Conservation (phyloP, 352 stramenopile species). For the Pythium guiyangense region DNA sequence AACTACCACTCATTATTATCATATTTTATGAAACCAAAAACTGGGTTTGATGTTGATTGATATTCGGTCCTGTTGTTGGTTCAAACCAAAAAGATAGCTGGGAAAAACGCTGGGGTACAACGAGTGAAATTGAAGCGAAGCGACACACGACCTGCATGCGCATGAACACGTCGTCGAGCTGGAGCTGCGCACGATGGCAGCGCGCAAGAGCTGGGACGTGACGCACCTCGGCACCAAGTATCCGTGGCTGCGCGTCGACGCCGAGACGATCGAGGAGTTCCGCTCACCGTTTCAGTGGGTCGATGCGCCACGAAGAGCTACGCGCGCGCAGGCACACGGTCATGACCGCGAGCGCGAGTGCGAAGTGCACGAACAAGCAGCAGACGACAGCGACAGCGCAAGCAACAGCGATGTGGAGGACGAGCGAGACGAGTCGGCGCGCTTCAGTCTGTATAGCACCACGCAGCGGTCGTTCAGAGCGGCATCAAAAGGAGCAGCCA, state of each 20-base stretch:
- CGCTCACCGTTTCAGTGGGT: slow-evolving; percentile 55
- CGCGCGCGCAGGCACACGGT: too few relatives aligned
- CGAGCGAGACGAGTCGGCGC: slow-evolving; percentile 7
- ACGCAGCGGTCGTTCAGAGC: background rate
- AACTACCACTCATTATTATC: too few relatives aligned
- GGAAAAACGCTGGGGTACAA: too few relatives aligned
- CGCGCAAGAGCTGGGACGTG: slow-evolving; percentile 38
- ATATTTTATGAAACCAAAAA: too few relatives aligned
- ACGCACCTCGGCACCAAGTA: slow-evolving; percentile 61
- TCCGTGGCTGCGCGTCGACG: slow-evolving; percentile 69
- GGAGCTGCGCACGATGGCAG: background rate
- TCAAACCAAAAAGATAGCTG: too few relatives aligned
- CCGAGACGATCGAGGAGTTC: slow-evolving; percentile 59
- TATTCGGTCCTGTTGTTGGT: too few relatives aligned
- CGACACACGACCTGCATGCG: too few relatives aligned
- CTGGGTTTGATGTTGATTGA: too few relatives aligned
- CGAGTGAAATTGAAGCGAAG: too few relatives aligned
- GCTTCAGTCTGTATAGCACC: slow-evolving; percentile 10
- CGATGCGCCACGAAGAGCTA: background rate
- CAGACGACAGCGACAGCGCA: too few relatives aligned
- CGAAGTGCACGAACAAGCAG: too few relatives aligned
- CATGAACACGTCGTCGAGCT: too few relatives aligned
- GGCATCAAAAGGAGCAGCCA: background rate
- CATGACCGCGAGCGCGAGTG: background rate
- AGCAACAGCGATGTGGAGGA: background rate